These are phyloP conservation scores for Jackrogersella minutella DNA, from an alignment of 495 filamentous ascomycete species.

Conservation along the genomic window DNA sequence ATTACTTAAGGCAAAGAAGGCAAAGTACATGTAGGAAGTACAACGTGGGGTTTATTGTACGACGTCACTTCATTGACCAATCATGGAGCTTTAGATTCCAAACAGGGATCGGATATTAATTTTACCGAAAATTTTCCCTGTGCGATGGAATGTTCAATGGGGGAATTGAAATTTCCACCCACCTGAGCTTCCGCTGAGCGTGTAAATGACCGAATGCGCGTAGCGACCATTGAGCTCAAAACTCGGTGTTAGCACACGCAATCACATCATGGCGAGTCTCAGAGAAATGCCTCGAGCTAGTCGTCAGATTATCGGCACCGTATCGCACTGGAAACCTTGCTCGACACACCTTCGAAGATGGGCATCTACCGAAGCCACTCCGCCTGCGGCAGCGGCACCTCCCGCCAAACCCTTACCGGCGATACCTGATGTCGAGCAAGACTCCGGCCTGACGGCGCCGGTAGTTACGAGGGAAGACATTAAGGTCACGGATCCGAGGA, in stretches of 20 bases:
- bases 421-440: slow-evolving; percentile 51
- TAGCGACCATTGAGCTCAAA: slow-evolving; percentile 9
- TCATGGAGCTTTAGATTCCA: no score
- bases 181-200: slow-evolving; percentile 12
- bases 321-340: slow-evolving; percentile 35
- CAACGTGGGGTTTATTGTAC: not conserved
- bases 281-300: slow-evolving; percentile 41
- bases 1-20: no score
- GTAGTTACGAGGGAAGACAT: slow-evolving; percentile 46
- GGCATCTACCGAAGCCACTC: slow-evolving; percentile 47
- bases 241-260: slow-evolving; percentile 11
- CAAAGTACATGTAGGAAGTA: not conserved
- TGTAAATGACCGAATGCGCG: slow-evolving; percentile 17
- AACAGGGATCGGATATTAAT: slow-evolving; percentile 9
- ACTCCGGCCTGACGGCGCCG: slow-evolving; percentile 47
- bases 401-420: not conserved
- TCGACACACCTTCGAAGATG: slow-evolving; percentile 43
- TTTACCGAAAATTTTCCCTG: slow-evolving; percentile 22
- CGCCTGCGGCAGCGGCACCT: not conserved
- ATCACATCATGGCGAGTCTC: slow-evolving; percentile 39
- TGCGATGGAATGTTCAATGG: not conserved
- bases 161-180: slow-evolving; percentile 27
- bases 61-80: not conserved
- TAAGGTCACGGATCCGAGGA: slow-evolving; percentile 50
- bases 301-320: slow-evolving; percentile 30